A percentile compares a stretch with the other conserved stretches of the same genome.
These are phyloP conservation scores for Colletotrichum somersetense DNA, from an alignment of 2,329 filamentous ascomycete species.

Conservation along the genomic window DNA sequence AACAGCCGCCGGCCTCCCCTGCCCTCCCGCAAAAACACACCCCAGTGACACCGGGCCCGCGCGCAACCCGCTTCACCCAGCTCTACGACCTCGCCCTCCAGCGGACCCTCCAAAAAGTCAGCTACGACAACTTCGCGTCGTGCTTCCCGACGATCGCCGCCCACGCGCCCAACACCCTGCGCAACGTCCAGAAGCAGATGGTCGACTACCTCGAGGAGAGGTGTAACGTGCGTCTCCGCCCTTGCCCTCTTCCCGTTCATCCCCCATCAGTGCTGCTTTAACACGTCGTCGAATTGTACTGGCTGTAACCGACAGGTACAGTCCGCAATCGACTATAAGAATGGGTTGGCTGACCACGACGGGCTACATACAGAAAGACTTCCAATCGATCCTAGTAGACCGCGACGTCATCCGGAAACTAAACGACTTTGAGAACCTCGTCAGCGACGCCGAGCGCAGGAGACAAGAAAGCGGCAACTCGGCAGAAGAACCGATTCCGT, in stretches of 20 bases:
- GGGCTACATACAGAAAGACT: conserved; percentile 60
- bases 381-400: conserved; percentile 65
- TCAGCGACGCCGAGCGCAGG: conserved; percentile 62
- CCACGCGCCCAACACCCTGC: conserved; percentile 63
- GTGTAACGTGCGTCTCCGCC: conserved; percentile 58
- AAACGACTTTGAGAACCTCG: conserved; percentile 70
- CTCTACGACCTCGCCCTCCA: conserved; percentile 65
- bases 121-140: conserved; percentile 68
- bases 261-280: not conserved
- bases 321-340: not conserved
- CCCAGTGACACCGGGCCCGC: conserved; percentile 65
- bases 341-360: conserved; percentile 12
- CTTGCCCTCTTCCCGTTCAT: not conserved
- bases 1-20: conserved; percentile 50
- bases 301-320: not conserved
- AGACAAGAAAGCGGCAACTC: conserved; percentile 49
- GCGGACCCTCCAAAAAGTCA: conserved; percentile 64
- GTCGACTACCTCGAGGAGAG: conserved; percentile 66
- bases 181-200: conserved; percentile 70
- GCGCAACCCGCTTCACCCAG: conserved; percentile 66
- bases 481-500: conserved; percentile 58
- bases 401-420: conserved; percentile 68
- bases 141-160: conserved; percentile 73
- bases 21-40: conserved; percentile 58
- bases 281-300: not conserved